Evolutionary conservation across 2,329 filamentous ascomycete genomes (phyloP).

Genomic region (Hypoxylon sp.): DNA sequence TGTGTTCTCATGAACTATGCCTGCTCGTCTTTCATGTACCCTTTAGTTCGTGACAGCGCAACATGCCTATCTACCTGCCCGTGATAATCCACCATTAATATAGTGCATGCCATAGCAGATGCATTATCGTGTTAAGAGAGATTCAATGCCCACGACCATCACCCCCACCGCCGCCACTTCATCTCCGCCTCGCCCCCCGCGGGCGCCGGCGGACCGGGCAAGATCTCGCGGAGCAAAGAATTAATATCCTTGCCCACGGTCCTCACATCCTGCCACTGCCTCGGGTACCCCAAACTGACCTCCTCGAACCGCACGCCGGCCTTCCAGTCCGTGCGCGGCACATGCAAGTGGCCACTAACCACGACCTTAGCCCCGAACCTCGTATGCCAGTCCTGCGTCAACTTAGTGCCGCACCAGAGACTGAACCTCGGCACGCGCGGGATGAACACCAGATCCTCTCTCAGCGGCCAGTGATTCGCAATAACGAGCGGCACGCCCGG

Average conservation of each 20-base stretch:
- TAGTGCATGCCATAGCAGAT: neutral
- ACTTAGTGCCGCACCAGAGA: slow-evolving; percentile 56
- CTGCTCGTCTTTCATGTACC: neutral
- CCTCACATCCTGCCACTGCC: slow-evolving; percentile 54
- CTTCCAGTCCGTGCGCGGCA: slow-evolving; percentile 57
- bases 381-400: slow-evolving; percentile 55
- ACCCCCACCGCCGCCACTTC: slow-evolving; percentile 49
- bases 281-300: slow-evolving; percentile 55
- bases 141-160: slow-evolving; percentile 11
- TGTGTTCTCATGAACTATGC: neutral
- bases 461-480: slow-evolving; percentile 57
- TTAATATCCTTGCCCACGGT: slow-evolving; percentile 52
- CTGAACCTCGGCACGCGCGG: slow-evolving; percentile 55
- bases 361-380: slow-evolving; percentile 55
- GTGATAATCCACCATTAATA: neutral
- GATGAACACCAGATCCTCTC: slow-evolving; percentile 54
- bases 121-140: neutral
- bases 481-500: slow-evolving; percentile 51
- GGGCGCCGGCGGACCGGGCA: slow-evolving; percentile 48
- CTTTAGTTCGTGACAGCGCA: neutral
- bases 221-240: slow-evolving; percentile 54
- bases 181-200: slow-evolving; percentile 42
- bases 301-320: slow-evolving; percentile 57
- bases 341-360: slow-evolving; percentile 55
- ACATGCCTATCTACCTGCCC: neutral